A percentile compares a stretch with the other conserved stretches of the same genome.
Evolutionary conservation across 2,329 filamentous ascomycete species (phyloP).

Genomic region (Seiridium unicorne): DNA sequence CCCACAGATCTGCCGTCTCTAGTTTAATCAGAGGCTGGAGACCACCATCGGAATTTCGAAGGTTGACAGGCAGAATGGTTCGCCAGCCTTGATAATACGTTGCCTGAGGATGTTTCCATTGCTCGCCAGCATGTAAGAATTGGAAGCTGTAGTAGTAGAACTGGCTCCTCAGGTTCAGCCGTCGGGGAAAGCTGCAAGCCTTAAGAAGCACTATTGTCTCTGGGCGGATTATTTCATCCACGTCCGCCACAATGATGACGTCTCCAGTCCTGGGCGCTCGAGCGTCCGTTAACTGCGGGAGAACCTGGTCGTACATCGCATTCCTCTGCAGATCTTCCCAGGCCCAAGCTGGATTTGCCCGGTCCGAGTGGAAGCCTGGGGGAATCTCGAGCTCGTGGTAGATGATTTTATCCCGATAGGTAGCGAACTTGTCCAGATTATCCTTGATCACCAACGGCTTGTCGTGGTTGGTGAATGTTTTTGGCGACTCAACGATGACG

Average conservation of each 20-base stretch:
- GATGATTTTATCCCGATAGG: slow-evolving; percentile 60
- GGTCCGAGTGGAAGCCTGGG: slow-evolving; percentile 33
- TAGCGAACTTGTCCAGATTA: slow-evolving; percentile 49
- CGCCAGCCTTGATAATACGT: slow-evolving; percentile 48
- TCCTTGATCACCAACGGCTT: slow-evolving; percentile 55
- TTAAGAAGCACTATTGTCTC: slow-evolving; percentile 46
- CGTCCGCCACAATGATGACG: slow-evolving; percentile 58
- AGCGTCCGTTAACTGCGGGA: slow-evolving; percentile 43
- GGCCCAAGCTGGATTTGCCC: slow-evolving; percentile 39
- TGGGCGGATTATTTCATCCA: slow-evolving; percentile 59
- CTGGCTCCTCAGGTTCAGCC: slow-evolving; percentile 47
- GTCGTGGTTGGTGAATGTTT: slow-evolving; percentile 54
- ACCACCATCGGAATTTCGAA: slow-evolving; percentile 47
- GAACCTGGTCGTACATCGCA: slow-evolving; percentile 54
- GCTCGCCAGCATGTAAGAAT: slow-evolving; percentile 40
- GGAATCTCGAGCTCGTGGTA: slow-evolving; percentile 53
- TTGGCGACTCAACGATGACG: slow-evolving; percentile 57
- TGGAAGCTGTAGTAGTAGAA: slow-evolving; percentile 61
- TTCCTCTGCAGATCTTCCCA: slow-evolving; percentile 51
- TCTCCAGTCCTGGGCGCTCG: slow-evolving; percentile 46
- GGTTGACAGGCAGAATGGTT: slow-evolving; percentile 53
- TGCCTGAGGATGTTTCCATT: slow-evolving; percentile 61
- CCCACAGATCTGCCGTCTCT: slow-evolving; percentile 43
- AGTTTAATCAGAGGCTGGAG: slow-evolving; percentile 33
- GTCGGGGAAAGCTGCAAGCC: slow-evolving; percentile 50